phyloP scores from a whole-genome alignment of 108 stramenopile species.

The Nitzschia inconspicua region DNA sequence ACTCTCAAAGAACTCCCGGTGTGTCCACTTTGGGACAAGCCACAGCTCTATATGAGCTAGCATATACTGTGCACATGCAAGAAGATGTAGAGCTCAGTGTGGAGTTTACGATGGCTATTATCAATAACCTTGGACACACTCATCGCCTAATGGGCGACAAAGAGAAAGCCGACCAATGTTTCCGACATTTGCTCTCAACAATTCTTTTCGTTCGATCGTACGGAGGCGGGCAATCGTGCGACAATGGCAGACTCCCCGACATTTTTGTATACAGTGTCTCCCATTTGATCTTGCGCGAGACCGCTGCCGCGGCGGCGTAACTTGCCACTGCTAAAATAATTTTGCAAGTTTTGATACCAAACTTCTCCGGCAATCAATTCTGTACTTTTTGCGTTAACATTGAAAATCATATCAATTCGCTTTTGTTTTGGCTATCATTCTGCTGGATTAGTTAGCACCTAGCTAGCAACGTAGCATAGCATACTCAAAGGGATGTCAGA shows the following conservation, averaged over 20 bases:
- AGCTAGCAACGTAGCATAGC: too few relatives aligned
- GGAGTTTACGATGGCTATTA: conserved; percentile 26
- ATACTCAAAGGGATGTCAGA: too few relatives aligned
- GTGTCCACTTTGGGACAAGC: background rate
- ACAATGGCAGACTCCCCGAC: background rate
- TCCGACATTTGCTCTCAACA: conserved; percentile 20
- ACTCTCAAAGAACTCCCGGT: too few relatives aligned
- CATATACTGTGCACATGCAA: conserved; percentile 16
- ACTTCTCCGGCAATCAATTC: too few relatives aligned
- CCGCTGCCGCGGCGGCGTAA: conserved; percentile 10
- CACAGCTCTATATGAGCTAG: conserved; percentile 20
- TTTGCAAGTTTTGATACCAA: too few relatives aligned
- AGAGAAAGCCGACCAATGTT: conserved; percentile 21
- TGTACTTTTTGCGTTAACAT: too few relatives aligned
- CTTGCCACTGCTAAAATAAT: too few relatives aligned
- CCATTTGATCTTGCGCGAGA: background rate
- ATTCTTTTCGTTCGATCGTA: conserved; percentile 17
- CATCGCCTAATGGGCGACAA: conserved; percentile 19
- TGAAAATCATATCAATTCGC: too few relatives aligned
- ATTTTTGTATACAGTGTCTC: conserved; percentile 7
- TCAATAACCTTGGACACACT: conserved; percentile 36
- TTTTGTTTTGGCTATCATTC: too few relatives aligned
- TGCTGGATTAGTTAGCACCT: too few relatives aligned
- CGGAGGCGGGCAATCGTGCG: too few relatives aligned
- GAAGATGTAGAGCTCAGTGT: conserved; percentile 11